Evolutionary conservation across 2,329 filamentous ascomycete species (phyloP), one percentile per base, ranked within the genome.

Genomic region (Elsinoe perseae): DNA sequence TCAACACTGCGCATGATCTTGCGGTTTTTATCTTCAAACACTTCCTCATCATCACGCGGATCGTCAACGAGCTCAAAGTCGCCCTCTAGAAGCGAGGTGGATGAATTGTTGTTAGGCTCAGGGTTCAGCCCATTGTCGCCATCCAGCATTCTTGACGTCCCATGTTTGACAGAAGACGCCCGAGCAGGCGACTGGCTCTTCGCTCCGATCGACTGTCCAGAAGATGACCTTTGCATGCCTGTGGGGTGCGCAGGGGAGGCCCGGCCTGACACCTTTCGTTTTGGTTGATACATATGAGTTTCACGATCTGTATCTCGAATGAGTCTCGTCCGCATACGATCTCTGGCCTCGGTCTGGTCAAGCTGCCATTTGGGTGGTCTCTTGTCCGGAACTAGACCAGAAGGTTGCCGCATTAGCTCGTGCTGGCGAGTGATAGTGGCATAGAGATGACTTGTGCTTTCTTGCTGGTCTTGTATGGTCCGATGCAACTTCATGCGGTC

Each of bases 11-110:
- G 82, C 89, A 97, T 95, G 43, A 98, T 92, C 70, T 96, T 96
- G 43, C 95, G 82, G 66, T 98, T 97, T 75, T 96, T 97, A 70
- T 98, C 95, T 70, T 98, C 95, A 60, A 95, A 95, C 1, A 84
- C 85, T 62, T 93, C 89, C 23, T 88, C 81, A 38, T 86, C 83
- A 57, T 92, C 87, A 64, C 90, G 90, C 0, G 92, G 91, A 59
- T 96, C 92, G 59, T 97, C 91, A 5, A 98, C 86, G 62, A 98
- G 82, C 71, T 98, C 93, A 66, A 95, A 98, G 62, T 95, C 95
- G 44, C 97, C 93, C 57, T 96, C 93, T 0, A 84, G 63, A 20
- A 70, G 69, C 34, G 70, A 73, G 2, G 66, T 69, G 3, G 74
- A 65, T 1, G 72, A 69, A n/a, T 75, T 73, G 7, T 74, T 72